Conservation (phyloP, 129 eudicot species). For the Silybum marianum region DNA sequence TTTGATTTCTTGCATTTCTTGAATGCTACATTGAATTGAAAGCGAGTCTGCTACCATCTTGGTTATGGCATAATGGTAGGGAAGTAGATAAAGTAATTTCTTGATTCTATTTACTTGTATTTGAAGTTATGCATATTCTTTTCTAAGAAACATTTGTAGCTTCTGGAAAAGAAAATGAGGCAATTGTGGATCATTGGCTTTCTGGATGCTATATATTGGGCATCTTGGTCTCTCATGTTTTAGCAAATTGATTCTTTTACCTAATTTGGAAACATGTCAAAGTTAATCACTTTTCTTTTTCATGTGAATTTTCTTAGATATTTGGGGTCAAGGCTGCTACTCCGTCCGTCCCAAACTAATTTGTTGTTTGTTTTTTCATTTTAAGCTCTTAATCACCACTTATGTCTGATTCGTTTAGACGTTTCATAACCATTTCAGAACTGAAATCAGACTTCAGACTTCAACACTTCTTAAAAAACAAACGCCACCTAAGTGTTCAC, state of each 20-base stretch:
- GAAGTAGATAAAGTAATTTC: neutral
- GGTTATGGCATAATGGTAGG: no score
- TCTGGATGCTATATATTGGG: neutral
- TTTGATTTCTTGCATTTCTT: neutral
- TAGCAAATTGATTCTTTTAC: neutral
- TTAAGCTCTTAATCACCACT: no score
- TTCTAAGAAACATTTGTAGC: neutral
- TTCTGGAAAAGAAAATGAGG: neutral
- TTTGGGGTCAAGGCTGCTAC: neutral
- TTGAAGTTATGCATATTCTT: neutral
- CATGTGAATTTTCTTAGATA: neutral
- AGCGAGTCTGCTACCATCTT: no score
- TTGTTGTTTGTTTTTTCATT: no score
- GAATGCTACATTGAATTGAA: neutral
- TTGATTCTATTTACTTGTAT: neutral
- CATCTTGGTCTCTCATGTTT: slow-evolving; percentile 3
- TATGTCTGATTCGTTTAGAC: no score
- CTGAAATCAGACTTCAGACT: no score
- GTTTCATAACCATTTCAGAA: no score
- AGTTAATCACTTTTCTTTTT: neutral
- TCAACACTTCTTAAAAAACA: no score
- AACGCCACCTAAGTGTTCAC: no score
- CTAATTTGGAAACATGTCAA: neutral
- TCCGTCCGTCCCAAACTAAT: neutral
- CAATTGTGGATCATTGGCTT: neutral